These are phyloP conservation scores for Jaenimonas drosophilae DNA, from an alignment of 208 protist species.

Conservation along the genomic window DNA sequence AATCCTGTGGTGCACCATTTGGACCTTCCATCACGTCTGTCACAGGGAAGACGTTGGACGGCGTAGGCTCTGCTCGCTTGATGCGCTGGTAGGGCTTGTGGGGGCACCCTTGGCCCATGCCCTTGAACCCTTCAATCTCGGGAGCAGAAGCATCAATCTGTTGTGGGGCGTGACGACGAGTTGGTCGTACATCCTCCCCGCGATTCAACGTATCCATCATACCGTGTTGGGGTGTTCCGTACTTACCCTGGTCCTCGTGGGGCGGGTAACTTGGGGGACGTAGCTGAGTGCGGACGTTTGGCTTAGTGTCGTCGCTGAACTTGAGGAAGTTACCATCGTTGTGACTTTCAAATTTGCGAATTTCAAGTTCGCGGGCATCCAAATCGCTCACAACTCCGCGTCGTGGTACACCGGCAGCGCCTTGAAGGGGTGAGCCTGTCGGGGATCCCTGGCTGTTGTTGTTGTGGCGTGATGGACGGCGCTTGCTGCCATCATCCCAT, in stretches of 20 bases:
- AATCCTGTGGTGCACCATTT: no score
- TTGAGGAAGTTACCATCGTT: conserved; percentile 45
- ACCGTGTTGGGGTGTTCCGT: conserved; percentile 6
- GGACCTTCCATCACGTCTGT: no score
- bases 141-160: conserved; percentile 2
- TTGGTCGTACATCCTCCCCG: conserved; percentile 6
- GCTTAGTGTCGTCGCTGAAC: conserved; percentile 38
- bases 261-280: not conserved
- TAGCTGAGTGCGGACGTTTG: not conserved
- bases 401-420: conserved; percentile 7
- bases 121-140: conserved; percentile 23
- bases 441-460: conserved; percentile 3
- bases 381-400: conserved; percentile 1
- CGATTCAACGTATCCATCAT: conserved; percentile 21
- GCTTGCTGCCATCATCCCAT: conserved; percentile 55
- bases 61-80: conserved; percentile 10
- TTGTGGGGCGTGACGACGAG: conserved; percentile 5
- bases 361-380: conserved; percentile 33
- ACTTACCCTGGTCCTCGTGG: not conserved
- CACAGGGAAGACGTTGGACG: conserved; percentile 20
- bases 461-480: not conserved
- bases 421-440: conserved; percentile 6
- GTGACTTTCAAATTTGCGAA: conserved; percentile 36
- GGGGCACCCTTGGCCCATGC: conserved; percentile 20
- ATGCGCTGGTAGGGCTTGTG: conserved; percentile 9